These are phyloP conservation scores for Jaltomata sinuosa DNA, from an alignment of 257 asterid species.

Conservation along the genomic window DNA sequence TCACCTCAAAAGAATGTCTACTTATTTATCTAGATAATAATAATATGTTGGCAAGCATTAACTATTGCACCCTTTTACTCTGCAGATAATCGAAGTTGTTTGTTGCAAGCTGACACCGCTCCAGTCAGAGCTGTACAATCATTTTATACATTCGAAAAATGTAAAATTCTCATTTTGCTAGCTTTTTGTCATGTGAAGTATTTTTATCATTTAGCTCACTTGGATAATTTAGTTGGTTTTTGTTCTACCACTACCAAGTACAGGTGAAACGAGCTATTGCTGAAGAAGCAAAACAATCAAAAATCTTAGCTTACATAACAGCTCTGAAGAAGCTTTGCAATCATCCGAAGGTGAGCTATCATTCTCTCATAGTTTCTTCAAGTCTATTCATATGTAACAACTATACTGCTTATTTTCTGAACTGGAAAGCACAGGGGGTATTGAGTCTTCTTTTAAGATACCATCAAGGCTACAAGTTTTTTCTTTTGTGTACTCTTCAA, in stretches of 20 bases:
- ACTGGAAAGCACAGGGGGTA: neutral
- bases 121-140: conserved; percentile 72
- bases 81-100: conserved; percentile 85
- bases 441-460: neutral
- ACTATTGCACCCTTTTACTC: neutral
- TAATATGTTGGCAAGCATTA: neutral
- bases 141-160: conserved; percentile 93
- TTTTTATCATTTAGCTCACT: conserved; percentile 5
- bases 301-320: conserved; percentile 89
- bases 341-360: conserved; percentile 80
- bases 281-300: conserved; percentile 69
- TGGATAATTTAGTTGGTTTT: neutral
- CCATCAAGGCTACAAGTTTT: neutral
- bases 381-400: neutral
- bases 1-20: neutral
- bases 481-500: neutral
- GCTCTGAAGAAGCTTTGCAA: conserved; percentile 97
- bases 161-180: conserved; percentile 28
- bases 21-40: neutral
- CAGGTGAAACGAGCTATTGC: conserved; percentile 90
- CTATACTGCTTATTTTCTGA: neutral
- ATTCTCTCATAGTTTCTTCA: neutral
- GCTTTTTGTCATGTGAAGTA: neutral
- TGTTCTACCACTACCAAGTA: conserved; percentile 10
- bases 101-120: conserved; percentile 95